Conservation (phyloP, 176 grass and related monocot genomes). For the Lolium multiflorum region DNA sequence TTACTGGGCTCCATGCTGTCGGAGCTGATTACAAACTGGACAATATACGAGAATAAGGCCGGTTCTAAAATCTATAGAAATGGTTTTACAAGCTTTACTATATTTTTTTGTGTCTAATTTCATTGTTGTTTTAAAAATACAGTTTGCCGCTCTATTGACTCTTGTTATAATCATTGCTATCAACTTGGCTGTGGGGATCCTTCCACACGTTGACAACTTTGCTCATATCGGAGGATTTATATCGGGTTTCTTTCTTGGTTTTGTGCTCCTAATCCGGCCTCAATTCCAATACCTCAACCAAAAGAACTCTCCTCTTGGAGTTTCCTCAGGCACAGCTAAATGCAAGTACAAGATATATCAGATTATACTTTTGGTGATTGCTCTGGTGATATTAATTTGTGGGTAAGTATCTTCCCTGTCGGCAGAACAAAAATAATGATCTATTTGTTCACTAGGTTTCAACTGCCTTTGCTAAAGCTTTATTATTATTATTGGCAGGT, state of each 20-base stretch:
- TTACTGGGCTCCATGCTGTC: conserved; percentile 93
- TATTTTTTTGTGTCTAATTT: conserved; percentile 41
- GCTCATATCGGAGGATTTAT: conserved; percentile 94
- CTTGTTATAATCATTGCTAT: conserved; percentile 76
- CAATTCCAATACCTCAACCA: conserved; percentile 81
- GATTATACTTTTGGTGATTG: conserved; percentile 66
- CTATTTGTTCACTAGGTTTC: conserved; percentile 12
- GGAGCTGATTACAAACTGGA: conserved; percentile 98
- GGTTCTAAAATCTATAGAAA: conserved; percentile 1
- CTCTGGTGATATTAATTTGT: conserved; percentile 54
- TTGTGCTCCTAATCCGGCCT: conserved; percentile 83
- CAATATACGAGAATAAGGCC: conserved; percentile 97
- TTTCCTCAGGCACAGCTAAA: conserved; percentile 55
- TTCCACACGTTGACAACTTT: conserved; percentile 94
- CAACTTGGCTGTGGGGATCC: conserved; percentile 86
- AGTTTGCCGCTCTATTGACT: conserved; percentile 79
- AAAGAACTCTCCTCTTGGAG: conserved; percentile 76
- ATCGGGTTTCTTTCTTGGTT: conserved; percentile 91
- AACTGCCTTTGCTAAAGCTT: conserved; percentile 43
- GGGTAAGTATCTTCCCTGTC: conserved; percentile 54
- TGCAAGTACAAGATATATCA: conserved; percentile 86
- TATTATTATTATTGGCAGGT: conserved; percentile 61
- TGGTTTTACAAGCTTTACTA: conserved; percentile 7
- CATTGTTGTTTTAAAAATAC: conserved; percentile 33
- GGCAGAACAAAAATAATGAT: conserved; percentile 18